Conservation (phyloP, 768 basidiomycete species). For the Myochromella boudieri region DNA sequence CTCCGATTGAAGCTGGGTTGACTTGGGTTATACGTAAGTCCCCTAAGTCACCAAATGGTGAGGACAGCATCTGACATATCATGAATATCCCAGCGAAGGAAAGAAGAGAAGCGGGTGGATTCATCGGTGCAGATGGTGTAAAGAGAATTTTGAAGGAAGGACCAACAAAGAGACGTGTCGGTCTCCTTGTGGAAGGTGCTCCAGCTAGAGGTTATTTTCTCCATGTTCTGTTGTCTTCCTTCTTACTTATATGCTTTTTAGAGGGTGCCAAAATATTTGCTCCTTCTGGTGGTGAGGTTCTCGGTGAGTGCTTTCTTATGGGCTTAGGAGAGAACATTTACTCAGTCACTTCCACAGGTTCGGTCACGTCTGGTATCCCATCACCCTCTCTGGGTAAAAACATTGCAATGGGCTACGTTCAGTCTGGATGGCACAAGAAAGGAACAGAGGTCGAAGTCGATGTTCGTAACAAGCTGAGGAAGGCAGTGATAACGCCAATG, state of each 20-base stretch:
- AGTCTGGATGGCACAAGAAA: slow-evolving; percentile 84
- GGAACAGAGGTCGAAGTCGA: slow-evolving; percentile 84
- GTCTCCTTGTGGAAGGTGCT: slow-evolving; percentile 77
- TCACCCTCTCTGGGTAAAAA: slow-evolving; percentile 88
- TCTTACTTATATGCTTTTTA: slow-evolving; percentile 23
- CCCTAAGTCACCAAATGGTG: not conserved
- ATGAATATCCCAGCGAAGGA: slow-evolving; percentile 69
- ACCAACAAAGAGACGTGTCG: slow-evolving; percentile 75
- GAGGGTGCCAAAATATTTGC: slow-evolving; percentile 80
- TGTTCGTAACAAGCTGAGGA: slow-evolving; percentile 77
- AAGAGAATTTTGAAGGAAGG: slow-evolving; percentile 78
- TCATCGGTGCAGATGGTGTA: slow-evolving; percentile 79
- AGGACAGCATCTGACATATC: not conserved
- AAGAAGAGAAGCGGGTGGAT: slow-evolving; percentile 63
- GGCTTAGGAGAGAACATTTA: too few species aligned
- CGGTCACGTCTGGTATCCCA: slow-evolving; percentile 93
- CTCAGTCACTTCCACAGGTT: slow-evolving; percentile 52
- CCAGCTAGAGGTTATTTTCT: slow-evolving; percentile 74
- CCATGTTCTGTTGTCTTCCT: slow-evolving; percentile 1
- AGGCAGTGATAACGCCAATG: slow-evolving; percentile 76
- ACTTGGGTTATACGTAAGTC: slow-evolving; percentile 88
- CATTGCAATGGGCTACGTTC: slow-evolving; percentile 94
- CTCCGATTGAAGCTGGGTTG: slow-evolving; percentile 88
- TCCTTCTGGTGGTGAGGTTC: slow-evolving; percentile 48
- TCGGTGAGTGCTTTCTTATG: slow-evolving; percentile 47